Conservation (phyloP, 2,329 filamentous ascomycete genomes). For the Paecilomyces niveus region DNA sequence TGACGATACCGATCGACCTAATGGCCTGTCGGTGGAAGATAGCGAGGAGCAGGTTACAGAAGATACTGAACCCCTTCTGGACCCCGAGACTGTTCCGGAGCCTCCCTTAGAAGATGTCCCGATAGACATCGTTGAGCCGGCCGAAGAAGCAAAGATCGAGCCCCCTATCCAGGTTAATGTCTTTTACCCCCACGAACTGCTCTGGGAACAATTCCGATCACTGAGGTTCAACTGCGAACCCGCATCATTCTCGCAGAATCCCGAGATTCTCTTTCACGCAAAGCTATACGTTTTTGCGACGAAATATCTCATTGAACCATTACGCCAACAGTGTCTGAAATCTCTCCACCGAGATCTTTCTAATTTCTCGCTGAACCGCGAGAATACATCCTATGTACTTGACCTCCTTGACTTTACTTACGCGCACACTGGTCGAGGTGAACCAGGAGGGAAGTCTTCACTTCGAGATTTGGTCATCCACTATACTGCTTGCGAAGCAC, state of each 20-base stretch:
- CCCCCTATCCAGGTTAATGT: not conserved
- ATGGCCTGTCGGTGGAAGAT: not conserved
- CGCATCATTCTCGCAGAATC: not conserved
- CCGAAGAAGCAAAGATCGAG: too few species aligned
- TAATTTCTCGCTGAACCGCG: not conserved
- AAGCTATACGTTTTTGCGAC: constrained; percentile 3
- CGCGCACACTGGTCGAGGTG: not conserved
- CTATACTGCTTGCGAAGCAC: constrained; percentile 30
- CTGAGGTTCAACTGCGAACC: not conserved
- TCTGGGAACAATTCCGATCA: not conserved
- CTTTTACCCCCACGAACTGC: not conserved
- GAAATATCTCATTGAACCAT: constrained; percentile 1
- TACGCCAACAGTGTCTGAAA: not conserved
- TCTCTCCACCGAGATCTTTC: constrained; percentile 2
- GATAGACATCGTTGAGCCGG: too few species aligned
- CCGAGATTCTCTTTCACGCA: constrained; percentile 27
- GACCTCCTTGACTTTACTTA: constrained; percentile 6
- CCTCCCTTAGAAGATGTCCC: too few species aligned
- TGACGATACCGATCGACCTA: not conserved
- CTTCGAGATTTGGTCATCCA: constrained; percentile 3
- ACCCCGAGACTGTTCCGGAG: too few species aligned
- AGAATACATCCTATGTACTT: constrained; percentile 7
- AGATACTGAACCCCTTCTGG: too few species aligned
- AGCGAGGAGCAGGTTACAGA: too few species aligned
- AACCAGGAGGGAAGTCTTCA: not conserved